Evolutionary conservation across 208 protist genomes (phyloP), one percentile per base, ranked within the genome.

Genomic region (Leishmania arabica): DNA sequence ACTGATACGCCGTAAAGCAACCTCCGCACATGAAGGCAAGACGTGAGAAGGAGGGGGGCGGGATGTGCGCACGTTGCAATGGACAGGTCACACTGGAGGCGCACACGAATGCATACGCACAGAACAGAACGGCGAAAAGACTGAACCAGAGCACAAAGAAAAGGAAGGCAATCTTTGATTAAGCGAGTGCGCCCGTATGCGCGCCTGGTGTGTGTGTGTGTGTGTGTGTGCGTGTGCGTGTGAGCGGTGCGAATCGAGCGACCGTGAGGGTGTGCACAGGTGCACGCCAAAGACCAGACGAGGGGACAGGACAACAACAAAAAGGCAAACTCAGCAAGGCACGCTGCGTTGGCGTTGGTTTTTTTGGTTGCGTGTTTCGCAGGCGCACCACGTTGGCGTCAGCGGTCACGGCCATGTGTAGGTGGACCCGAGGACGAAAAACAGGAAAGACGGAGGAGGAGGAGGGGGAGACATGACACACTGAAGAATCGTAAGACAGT

Each of bases 171-270:
- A 51, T 68, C 62, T 68, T 31, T 68, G 62, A 68, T 68, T 34
- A 40, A 13, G 62, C 4, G 62, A 15, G 62, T 40, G 62, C 31
- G 62, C 62, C 24, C 6, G 31, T 42, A 40, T 49, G 77, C 73
- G 31, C 73, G 49, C 49, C 60, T 73, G 76, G 58, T 0, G 62
- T 68, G 62, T 62, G 31, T 54, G 53, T 74, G n/a, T 64, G 49
- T n/a, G 76, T 79, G 60, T 72, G 76, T 40, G 37, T 49, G 77
- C n/a, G n/a, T 80, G n/a, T 64, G 49, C 0, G 76, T 79, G 60
- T 72, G 76, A 68, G 31, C 31, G 31, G 27, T 68, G 62, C 62
- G 13, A 37, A 40, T 68, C 21, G 45, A 80, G 15, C 34, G 11
- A 58, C 1, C 34, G 62, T 40, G 27, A 75, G 17, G 34, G 37